A percentile compares a stretch with the other conserved stretches of the same genome.
phyloP scores from a whole-genome alignment of 1,139 yeast species.

The Candida neerlandica region DNA sequence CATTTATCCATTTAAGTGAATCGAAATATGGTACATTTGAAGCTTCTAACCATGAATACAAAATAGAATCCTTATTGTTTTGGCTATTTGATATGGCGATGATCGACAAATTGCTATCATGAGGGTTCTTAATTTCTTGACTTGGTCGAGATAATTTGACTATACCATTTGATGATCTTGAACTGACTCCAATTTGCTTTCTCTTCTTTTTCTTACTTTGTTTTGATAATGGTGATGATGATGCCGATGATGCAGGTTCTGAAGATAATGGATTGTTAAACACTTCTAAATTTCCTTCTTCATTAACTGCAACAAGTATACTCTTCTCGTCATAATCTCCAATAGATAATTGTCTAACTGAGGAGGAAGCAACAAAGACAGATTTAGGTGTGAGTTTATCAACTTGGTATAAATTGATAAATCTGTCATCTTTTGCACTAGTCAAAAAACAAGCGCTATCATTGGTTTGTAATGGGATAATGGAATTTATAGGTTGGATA shows the following conservation, averaged over 20 bases:
- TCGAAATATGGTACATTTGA: constrained; percentile 69
- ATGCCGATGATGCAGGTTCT: constrained; percentile 21
- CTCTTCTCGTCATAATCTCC: constrained; percentile 39
- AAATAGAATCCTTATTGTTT: constrained; percentile 43
- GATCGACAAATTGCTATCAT: constrained; percentile 41
- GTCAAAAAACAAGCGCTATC: constrained; percentile 54
- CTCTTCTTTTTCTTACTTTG: constrained; percentile 25
- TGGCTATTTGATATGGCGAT: constrained; percentile 27
- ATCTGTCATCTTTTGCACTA: constrained; percentile 76
- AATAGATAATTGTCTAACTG: constrained; percentile 49
- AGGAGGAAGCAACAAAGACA: constrained; percentile 69
- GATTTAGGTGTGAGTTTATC: constrained; percentile 41
- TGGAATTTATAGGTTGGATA: constrained; percentile 60
- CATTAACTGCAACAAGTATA: constrained; percentile 60
- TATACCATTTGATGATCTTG: constrained; percentile 50
- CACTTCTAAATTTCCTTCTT: constrained; percentile 67
- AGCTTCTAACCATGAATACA: constrained; percentile 72
- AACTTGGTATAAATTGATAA: constrained; percentile 68
- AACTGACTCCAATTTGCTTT: constrained; percentile 37
- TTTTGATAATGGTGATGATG: constrained; percentile 13
- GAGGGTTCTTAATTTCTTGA: constrained; percentile 34
- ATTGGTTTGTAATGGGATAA: constrained; percentile 31
- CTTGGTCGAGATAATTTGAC: constrained; percentile 50
- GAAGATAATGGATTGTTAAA: constrained; percentile 56
- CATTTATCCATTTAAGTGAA: constrained; percentile 51